Base-by-base conservation (phyloP, 768 basidiomycete species). In the Ramaria sp. region DNA sequence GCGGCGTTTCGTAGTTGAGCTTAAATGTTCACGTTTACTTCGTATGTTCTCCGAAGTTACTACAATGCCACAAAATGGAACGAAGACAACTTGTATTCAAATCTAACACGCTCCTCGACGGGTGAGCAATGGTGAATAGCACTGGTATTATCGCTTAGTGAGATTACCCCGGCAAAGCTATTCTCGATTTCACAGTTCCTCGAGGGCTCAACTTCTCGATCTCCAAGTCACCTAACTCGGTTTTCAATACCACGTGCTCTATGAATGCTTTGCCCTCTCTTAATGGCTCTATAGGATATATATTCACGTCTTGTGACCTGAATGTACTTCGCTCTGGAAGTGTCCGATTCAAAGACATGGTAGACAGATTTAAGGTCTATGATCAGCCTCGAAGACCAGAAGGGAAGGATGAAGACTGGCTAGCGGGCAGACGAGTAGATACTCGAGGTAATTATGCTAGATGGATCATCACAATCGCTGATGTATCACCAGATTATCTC, bases 51-150 rank as follows among this genome's bases (percentile, higher is more conserved):
- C 36, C 84, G 86, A 59, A 84, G 77, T 66, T 97, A 95, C 69
- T 93, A 91, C 73, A 78, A 79, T 60, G 82, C 82, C n/a, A 96
- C 91, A 30, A 88, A 90, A 58, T 98, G 95, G 95, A 93, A 92
- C 62, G 90, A 95, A 65, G 94, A 97, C 68, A 95, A 95, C 63
- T 73, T 95, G 20, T 97, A 90, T 63, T 81, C 86, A 2, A 90
- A 94, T 60, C 62, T 98, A 42, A 96, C 91, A 0, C 81, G 89
- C 52, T 88, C 91, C 34, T 95, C 93, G 1, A 83, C 78, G 70
- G 88, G 92, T 95, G 56, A 30, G 66, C 61, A 37, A 18, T 22
- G 22, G 16, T n/a, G 54, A 52, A 37, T 7, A 13, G 1, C 7
- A 48, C 10, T 12, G 28, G 36, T 41, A 44, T 47, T 16, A 10